Evolutionary conservation across 352 stramenopile species (phyloP).

Genomic region (Globisporangium parvum): DNA sequence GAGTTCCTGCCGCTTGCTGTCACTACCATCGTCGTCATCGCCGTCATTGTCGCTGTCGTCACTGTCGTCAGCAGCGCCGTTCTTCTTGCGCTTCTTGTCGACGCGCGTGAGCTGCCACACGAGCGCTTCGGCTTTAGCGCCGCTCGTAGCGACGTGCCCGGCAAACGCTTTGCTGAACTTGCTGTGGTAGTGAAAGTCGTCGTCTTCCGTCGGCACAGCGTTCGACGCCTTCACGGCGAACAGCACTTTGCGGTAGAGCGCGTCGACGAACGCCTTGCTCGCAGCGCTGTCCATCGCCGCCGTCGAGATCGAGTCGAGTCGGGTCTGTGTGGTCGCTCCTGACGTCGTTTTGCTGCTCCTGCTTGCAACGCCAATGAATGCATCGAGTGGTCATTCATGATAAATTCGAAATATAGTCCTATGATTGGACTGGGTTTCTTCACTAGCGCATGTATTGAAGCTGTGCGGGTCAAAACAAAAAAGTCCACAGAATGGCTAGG

Average conservation of each 20-base stretch:
- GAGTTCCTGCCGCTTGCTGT: conserved; percentile 30
- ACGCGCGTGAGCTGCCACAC: conserved; percentile 36
- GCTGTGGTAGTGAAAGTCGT: conserved; percentile 80
- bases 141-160: conserved; percentile 23
- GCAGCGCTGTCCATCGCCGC: conserved; percentile 12
- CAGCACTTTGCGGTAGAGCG: conserved; percentile 71
- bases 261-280: conserved; percentile 38
- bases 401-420: too few species aligned
- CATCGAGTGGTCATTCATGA: too few species aligned
- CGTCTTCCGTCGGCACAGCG: conserved; percentile 63
- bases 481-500: too few species aligned
- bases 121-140: conserved; percentile 42
- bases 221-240: conserved; percentile 81
- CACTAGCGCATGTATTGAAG: too few species aligned
- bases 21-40: conserved; percentile 39
- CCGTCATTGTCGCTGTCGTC: conserved; percentile 34
- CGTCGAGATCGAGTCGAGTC: neutral
- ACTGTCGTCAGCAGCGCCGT: conserved; percentile 13
- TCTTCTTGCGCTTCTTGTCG: conserved; percentile 17
- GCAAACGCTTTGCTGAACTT: conserved; percentile 67
- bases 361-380: too few species aligned
- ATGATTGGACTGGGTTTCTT: too few species aligned
- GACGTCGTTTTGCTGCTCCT: too few species aligned
- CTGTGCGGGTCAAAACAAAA: too few species aligned
- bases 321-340: too few species aligned